Percentiles rank a stretch among this genome's conserved stretches.
phyloP scores from a whole-genome alignment of 208 protist species.

The Acanthamoeba lenticulata region DNA sequence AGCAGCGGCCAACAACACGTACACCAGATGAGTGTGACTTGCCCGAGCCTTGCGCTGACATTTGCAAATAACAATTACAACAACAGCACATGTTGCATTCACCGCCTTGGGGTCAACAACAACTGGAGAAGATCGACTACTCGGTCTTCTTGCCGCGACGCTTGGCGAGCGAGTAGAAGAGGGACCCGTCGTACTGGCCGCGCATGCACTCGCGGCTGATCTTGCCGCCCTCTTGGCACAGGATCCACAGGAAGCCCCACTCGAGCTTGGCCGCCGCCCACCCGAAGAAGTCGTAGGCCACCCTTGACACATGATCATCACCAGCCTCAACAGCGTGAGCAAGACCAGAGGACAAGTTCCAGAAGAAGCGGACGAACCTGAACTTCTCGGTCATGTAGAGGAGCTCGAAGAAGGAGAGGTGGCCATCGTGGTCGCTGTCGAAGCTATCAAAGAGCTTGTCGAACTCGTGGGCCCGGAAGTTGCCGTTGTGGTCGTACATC shows the following conservation, averaged over 20 bases:
- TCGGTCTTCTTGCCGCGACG: background rate
- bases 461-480: background rate
- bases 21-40: too few relatives aligned
- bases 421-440: background rate
- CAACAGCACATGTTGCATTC: too few relatives aligned
- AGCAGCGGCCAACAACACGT: background rate
- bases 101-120: too few relatives aligned
- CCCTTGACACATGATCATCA: background rate
- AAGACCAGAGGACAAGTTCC: background rate
- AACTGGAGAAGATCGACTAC: too few relatives aligned
- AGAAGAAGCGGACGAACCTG: background rate
- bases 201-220: constrained; percentile 3
- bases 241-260: background rate
- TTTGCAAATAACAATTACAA: too few relatives aligned
- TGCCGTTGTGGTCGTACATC: constrained; percentile 48
- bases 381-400: background rate
- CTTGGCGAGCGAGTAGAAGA: constrained; percentile 22
- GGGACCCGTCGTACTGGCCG: constrained; percentile 18
- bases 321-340: background rate
- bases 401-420: background rate
- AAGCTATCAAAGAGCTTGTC: background rate
- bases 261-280: constrained; percentile 31
- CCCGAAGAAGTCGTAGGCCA: background rate
- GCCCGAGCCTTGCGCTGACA: too few relatives aligned
- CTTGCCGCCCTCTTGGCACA: background rate